Percentiles rank a stretch among this genome's conserved stretches.
Evolutionary conservation across 805 yeast genomes (phyloP).

Genomic region (Spathaspora sp.): DNA sequence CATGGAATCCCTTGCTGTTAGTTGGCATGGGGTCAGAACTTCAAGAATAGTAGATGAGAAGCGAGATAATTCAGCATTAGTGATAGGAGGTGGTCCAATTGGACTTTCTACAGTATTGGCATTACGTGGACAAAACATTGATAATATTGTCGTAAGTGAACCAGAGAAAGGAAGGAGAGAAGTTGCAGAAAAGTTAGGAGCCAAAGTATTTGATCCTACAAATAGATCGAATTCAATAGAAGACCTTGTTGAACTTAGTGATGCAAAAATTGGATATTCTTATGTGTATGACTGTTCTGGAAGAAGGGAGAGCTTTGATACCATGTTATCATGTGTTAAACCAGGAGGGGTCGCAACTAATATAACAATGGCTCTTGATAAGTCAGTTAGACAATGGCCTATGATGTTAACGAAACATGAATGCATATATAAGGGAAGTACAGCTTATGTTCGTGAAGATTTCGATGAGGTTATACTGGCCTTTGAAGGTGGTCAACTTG

Average conservation of each 20-base stretch:
- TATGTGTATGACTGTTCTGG: slow-evolving; percentile 55
- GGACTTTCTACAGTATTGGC: slow-evolving; percentile 56
- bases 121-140: slow-evolving; percentile 39
- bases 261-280: slow-evolving; percentile 43
- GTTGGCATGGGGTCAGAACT: slow-evolving; percentile 56
- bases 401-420: slow-evolving; percentile 54
- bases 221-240: slow-evolving; percentile 1
- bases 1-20: slow-evolving; percentile 55
- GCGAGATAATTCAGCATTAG: slow-evolving; percentile 45
- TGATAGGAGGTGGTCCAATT: slow-evolving; percentile 62
- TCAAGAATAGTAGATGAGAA: slow-evolving; percentile 23
- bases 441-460: slow-evolving; percentile 56
- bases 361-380: slow-evolving; percentile 61
- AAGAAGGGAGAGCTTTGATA: slow-evolving; percentile 47
- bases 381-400: slow-evolving; percentile 46
- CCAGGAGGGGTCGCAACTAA: slow-evolving; percentile 56
- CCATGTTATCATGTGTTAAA: slow-evolving; percentile 46
- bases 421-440: slow-evolving; percentile 53
- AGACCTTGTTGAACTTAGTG: slow-evolving; percentile 25
- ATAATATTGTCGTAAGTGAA: slow-evolving; percentile 54
- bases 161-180: slow-evolving; percentile 55
- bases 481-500: slow-evolving; percentile 10
- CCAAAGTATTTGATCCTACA: slow-evolving; percentile 20
- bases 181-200: slow-evolving; percentile 49
- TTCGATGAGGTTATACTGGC: slow-evolving; percentile 49